These are phyloP conservation scores for Zizania latifolia DNA, from an alignment of 176 grass and related monocot species.

Conservation along the genomic window DNA sequence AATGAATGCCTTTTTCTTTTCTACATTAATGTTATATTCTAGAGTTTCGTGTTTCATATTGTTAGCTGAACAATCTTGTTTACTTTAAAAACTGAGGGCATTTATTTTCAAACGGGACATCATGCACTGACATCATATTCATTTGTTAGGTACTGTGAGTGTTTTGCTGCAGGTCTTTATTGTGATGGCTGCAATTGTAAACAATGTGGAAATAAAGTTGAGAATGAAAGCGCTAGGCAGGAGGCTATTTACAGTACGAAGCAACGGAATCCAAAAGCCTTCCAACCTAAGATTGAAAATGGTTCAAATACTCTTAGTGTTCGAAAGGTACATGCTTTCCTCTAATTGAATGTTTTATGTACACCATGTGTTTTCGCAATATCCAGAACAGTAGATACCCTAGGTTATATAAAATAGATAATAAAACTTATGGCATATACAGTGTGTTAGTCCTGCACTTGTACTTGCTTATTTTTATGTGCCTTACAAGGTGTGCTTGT, in stretches of 20 bases:
- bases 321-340: slow-evolving; percentile 41
- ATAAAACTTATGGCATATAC: background rate
- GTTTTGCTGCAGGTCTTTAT: slow-evolving; percentile 65
- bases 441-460: background rate
- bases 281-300: slow-evolving; percentile 77
- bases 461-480: slow-evolving; percentile 2
- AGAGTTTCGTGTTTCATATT: background rate
- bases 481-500: background rate
- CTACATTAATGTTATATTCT: background rate
- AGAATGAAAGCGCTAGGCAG: slow-evolving; percentile 59
- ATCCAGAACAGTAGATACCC: background rate
- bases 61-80: background rate
- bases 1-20: too few species aligned
- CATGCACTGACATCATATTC: slow-evolving; percentile 23
- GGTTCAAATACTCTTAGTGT: slow-evolving; percentile 29
- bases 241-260: slow-evolving; percentile 55
- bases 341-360: slow-evolving; percentile 24
- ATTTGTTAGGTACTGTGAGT: slow-evolving; percentile 69
- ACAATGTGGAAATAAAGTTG: slow-evolving; percentile 59
- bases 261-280: slow-evolving; percentile 59
- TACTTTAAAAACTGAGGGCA: background rate
- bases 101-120: slow-evolving; percentile 27
- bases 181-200: slow-evolving; percentile 74
- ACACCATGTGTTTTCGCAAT: background rate
- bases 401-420: slow-evolving; percentile 9